A percentile compares a stretch with the other conserved stretches of the same genome.
phyloP scores from a whole-genome alignment of 306 rosid species.

The Prinsepia uniflora region DNA sequence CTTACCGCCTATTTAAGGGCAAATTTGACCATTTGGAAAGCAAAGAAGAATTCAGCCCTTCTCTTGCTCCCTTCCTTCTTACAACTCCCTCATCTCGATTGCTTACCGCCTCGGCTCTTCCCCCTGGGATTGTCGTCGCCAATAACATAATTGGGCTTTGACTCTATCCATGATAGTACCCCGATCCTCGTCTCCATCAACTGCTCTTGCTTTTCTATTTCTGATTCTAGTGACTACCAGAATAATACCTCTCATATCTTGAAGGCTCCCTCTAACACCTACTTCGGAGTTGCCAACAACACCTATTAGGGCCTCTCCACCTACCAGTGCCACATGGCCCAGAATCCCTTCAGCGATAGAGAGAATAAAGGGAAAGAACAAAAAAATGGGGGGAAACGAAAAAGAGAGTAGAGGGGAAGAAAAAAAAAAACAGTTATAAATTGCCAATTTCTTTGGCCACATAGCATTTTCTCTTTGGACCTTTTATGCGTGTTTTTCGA shows the following conservation, averaged over 20 bases:
- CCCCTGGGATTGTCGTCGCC: conserved; percentile 32
- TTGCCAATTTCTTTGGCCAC: too few relatives aligned
- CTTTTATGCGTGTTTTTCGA: too few relatives aligned
- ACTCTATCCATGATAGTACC: conserved; percentile 23
- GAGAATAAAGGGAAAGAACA: too few relatives aligned
- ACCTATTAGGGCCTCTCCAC: conserved; percentile 66
- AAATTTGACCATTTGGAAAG: too few relatives aligned
- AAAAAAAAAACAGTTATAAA: too few relatives aligned
- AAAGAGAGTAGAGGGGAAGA: too few relatives aligned
- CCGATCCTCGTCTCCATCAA: conserved; percentile 44
- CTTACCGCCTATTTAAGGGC: too few relatives aligned
- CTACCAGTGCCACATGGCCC: conserved; percentile 51
- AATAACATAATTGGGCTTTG: conserved; percentile 53
- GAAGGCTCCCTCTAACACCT: conserved; percentile 25
- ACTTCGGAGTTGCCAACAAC: conserved; percentile 48
- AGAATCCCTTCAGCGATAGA: conserved; percentile 19
- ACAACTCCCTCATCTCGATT: conserved; percentile 35
- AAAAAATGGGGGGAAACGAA: too few relatives aligned
- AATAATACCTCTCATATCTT: conserved; percentile 43
- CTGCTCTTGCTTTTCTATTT: conserved; percentile 37
- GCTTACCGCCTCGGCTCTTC: conserved; percentile 39
- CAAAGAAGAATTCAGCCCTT: too few relatives aligned
- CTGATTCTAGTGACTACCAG: conserved; percentile 29
- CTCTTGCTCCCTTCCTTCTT: conserved; percentile 32
- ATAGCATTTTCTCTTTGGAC: too few relatives aligned